Conservation (phyloP, 257 asterid species). For the Fraxinus pennsylvanica region DNA sequence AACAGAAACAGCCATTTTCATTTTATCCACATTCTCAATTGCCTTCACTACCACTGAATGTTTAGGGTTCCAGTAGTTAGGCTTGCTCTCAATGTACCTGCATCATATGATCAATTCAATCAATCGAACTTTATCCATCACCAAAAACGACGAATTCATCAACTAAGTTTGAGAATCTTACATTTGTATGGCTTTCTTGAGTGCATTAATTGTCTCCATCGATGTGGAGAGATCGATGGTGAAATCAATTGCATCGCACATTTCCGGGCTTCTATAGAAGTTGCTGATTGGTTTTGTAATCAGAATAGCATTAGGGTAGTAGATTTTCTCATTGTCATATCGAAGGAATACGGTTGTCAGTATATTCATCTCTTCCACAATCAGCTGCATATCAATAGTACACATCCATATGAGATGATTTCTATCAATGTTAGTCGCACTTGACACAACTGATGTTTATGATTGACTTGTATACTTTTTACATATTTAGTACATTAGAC, state of each 20-base stretch:
- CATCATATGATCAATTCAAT: not conserved
- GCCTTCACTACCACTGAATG: conserved; percentile 55
- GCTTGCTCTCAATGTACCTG: conserved; percentile 71
- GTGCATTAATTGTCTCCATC: conserved; percentile 21
- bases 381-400: conserved; percentile 38
- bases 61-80: conserved; percentile 61
- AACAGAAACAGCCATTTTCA: conserved; percentile 53
- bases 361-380: conserved; percentile 75
- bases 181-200: conserved; percentile 52
- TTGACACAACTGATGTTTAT: too few species aligned
- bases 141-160: not conserved
- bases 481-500: too few species aligned
- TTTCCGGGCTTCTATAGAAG: conserved; percentile 71
- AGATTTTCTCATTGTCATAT: conserved; percentile 60
- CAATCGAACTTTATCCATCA: not conserved
- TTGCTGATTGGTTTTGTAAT: conserved; percentile 62
- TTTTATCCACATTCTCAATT: conserved; percentile 47
- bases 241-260: conserved; percentile 45
- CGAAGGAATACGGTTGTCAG: conserved; percentile 63
- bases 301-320: conserved; percentile 57
- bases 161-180: too few species aligned
- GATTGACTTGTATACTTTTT: not conserved
- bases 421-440: too few species aligned
- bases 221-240: too few species aligned
- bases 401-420: not conserved